Conservation (phyloP, 192 early-diverging fungal genomes). For the Coemansia sp. region DNA sequence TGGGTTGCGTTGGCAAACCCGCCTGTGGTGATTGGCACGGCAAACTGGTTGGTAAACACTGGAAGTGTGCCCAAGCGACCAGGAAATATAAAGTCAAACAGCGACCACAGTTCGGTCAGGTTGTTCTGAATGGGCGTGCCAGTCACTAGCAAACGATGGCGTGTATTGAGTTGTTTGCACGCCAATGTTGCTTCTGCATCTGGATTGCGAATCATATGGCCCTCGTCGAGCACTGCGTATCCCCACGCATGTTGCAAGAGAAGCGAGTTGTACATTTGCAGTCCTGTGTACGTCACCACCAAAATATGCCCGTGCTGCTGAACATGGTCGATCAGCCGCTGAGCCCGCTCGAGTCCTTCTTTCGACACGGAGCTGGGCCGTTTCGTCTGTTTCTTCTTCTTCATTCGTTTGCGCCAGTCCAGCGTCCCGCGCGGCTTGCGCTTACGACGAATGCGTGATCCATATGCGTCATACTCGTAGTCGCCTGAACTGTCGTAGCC, state of each 20-base stretch:
- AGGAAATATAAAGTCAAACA: slow-evolving; percentile 80
- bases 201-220: slow-evolving; percentile 95
- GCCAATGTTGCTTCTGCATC: slow-evolving; percentile 80
- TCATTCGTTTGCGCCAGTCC: slow-evolving; percentile 38
- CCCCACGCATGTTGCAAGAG: slow-evolving; percentile 79
- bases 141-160: slow-evolving; percentile 72
- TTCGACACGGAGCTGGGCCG: slow-evolving; percentile 11
- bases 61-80: slow-evolving; percentile 65
- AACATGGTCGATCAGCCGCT: slow-evolving; percentile 34
- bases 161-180: slow-evolving; percentile 71
- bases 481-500: slow-evolving; percentile 47
- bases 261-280: slow-evolving; percentile 68
- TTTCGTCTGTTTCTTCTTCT: slow-evolving; percentile 15
- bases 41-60: slow-evolving; percentile 72
- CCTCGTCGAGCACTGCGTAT: slow-evolving; percentile 91
- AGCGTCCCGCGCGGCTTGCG: slow-evolving; percentile 45
- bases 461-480: slow-evolving; percentile 53
- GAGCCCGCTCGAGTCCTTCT: slow-evolving; percentile 26
- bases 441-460: slow-evolving; percentile 44
- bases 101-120: slow-evolving; percentile 76
- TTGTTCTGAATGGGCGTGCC: slow-evolving; percentile 85
- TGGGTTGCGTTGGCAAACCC: slow-evolving; percentile 90
- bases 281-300: slow-evolving; percentile 83
- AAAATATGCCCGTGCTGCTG: slow-evolving; percentile 70
- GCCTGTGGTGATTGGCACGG: slow-evolving; percentile 87